Percentiles rank a stretch among this genome's conserved stretches.
Evolutionary conservation across 2,329 filamentous ascomycete species (phyloP).

Genomic region (Exophiala aquamarina): DNA sequence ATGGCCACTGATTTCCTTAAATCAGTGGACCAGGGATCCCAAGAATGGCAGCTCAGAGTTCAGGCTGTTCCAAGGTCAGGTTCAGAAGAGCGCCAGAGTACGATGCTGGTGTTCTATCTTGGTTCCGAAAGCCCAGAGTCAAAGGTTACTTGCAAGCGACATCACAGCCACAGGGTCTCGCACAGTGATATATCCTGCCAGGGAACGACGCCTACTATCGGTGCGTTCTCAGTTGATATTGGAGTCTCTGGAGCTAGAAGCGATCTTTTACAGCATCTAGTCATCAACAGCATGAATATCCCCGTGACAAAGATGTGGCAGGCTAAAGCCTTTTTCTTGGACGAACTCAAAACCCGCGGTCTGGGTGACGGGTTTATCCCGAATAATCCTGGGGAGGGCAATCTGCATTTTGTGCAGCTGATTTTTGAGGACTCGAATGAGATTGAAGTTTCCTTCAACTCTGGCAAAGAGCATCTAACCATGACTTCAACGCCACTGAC

Average conservation of each 20-base stretch:
- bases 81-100: constrained; percentile 65
- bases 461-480: constrained; percentile 65
- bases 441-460: constrained; percentile 89
- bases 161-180: no score
- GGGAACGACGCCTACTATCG: no score
- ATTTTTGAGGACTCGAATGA: constrained; percentile 84
- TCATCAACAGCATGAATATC: constrained; percentile 66
- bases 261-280: no score
- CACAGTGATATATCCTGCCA: no score
- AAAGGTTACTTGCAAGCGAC: constrained; percentile 54
- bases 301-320: constrained; percentile 74
- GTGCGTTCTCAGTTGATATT: no score
- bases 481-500: neutral
- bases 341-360: constrained; percentile 70
- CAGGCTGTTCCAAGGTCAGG: constrained; percentile 74
- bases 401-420: constrained; percentile 85
- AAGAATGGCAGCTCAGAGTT: constrained; percentile 86
- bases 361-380: constrained; percentile 74
- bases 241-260: no score
- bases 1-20: constrained; percentile 92
- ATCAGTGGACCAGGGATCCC: constrained; percentile 78
- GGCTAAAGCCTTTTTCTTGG: constrained; percentile 66
- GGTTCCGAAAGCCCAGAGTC: constrained; percentile 64
- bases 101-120: constrained; percentile 77
- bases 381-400: constrained; percentile 68